Evolutionary conservation across 257 asterid genomes (phyloP), one percentile per base, ranked within the genome.

Genomic region (Lavandula angustifolia): DNA sequence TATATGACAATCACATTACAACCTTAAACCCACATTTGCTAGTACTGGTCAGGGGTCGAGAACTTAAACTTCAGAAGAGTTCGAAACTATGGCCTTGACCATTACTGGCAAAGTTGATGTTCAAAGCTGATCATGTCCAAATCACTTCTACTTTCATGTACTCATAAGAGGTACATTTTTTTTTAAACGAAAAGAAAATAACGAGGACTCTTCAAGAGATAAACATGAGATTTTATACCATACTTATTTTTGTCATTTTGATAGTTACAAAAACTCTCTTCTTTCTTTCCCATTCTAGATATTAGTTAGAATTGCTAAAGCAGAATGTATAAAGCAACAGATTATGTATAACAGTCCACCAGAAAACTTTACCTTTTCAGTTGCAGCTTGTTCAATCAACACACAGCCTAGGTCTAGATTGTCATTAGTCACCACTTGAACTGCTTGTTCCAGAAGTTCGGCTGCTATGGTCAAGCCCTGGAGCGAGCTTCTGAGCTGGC

Each of bases 401-500:
- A 95, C 98, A 61, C 99, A 94, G 72, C 99, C 98, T 69, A 94
- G 98, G 80, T 94, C 99, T 62, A 94, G 94, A 75, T 94, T 94
- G 79, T 90, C 99, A 75, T 90, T 87, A 35, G 95, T 90, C 73
- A 82, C 99, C 60, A 86, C 81, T 77, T 83, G 85, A 78, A 94
- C 80, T 14, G 98, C 89, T 70, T 83, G 89, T 60, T 94, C 99
- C 73, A 90, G 89, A 49, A 81, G 80, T 1, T 94, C 98, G 71
- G 60, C 73, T 29, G 86, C 53, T 69, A 81, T 55, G 70, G 66
- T 77, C 62, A 79, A 40, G 62, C 82, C 86, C 82, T 90, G 98
- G 70, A 94, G 89, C 64, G 83, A 72, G 75, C 67, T 84, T 79
- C 98, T 83, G 34, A 94, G 97, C 81, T 94, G 95, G 67, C 74